Conservation (phyloP, 768 basidiomycete genomes). For the Naganishia randhawae region DNA sequence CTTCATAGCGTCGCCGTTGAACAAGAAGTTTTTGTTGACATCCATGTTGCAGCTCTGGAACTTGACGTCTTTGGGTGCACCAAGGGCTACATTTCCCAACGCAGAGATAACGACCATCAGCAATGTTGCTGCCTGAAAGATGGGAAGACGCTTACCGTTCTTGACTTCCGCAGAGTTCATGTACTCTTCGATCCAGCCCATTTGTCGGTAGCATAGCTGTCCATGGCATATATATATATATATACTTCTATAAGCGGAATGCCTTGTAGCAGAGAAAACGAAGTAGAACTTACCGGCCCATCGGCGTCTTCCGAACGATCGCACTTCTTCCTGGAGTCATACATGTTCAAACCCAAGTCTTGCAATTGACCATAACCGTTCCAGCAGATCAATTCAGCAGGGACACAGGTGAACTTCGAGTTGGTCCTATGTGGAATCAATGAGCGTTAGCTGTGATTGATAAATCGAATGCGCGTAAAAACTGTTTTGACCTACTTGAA, state of each 20-base stretch:
- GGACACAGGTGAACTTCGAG: slow-evolving; percentile 56
- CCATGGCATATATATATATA: background rate
- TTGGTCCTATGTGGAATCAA: slow-evolving; percentile 23
- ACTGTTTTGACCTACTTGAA: slow-evolving; percentile 36
- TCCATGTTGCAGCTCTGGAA: slow-evolving; percentile 55
- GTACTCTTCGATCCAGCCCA: slow-evolving; percentile 83
- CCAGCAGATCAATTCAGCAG: slow-evolving; percentile 75
- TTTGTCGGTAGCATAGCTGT: slow-evolving; percentile 56
- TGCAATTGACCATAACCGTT: slow-evolving; percentile 38
- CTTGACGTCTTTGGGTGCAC: slow-evolving; percentile 43
- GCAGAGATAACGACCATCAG: slow-evolving; percentile 33
- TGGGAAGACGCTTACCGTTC: slow-evolving; percentile 51
- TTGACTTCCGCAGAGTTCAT: slow-evolving; percentile 76
- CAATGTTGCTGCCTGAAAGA: slow-evolving; percentile 52
- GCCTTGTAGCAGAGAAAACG: no score
- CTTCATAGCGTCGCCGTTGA: slow-evolving; percentile 82
- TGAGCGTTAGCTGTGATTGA: background rate
- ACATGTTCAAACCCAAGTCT: slow-evolving; percentile 65
- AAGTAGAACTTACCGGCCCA: slow-evolving; percentile 42
- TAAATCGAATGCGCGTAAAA: background rate
- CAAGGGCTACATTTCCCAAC: slow-evolving; percentile 61
- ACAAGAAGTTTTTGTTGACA: slow-evolving; percentile 72
- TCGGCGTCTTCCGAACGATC: slow-evolving; percentile 64
- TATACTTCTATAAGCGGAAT: background rate
- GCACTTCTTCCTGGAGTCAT: slow-evolving; percentile 65